These are phyloP conservation scores for Oryza coarctata DNA, from an alignment of 176 grass and related monocot species.

Conservation along the genomic window DNA sequence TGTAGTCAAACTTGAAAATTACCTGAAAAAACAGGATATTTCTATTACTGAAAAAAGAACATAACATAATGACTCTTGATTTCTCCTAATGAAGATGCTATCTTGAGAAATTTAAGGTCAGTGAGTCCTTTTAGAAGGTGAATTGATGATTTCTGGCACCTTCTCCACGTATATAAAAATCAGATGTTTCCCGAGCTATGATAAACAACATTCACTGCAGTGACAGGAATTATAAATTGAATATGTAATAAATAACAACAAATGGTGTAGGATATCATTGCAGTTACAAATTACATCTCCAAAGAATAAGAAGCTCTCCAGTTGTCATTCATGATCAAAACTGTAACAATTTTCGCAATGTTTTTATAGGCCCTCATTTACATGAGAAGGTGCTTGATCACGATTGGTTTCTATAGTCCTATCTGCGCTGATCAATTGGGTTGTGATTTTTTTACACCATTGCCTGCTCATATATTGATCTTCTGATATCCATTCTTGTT, in stretches of 20 bases:
- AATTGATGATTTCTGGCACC: not conserved
- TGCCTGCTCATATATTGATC: constrained; percentile 6
- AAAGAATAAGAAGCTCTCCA: not conserved
- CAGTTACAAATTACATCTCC: not conserved
- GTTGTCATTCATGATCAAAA: not conserved
- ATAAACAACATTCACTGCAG: not conserved
- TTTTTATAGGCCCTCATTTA: constrained; percentile 18
- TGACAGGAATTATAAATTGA: not conserved
- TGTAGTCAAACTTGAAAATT: not conserved
- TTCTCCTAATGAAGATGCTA: not conserved
- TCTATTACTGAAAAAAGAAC: not conserved
- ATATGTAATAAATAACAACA: not conserved
- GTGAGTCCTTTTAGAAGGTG: not conserved
- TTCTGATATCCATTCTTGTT: not conserved
- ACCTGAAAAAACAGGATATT: not conserved
- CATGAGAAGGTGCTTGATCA: constrained; percentile 1
- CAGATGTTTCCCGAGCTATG: not conserved
- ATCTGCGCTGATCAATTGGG: not conserved
- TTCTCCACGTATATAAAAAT: not conserved
- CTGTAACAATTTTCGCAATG: constrained; percentile 9
- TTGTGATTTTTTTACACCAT: not conserved
- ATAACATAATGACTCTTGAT: not conserved
- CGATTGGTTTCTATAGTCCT: not conserved
- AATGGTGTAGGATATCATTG: not conserved
- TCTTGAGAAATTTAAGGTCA: not conserved